phyloP scores from a whole-genome alignment of 2,329 filamentous ascomycete genomes.

The Penicillium palitans region DNA sequence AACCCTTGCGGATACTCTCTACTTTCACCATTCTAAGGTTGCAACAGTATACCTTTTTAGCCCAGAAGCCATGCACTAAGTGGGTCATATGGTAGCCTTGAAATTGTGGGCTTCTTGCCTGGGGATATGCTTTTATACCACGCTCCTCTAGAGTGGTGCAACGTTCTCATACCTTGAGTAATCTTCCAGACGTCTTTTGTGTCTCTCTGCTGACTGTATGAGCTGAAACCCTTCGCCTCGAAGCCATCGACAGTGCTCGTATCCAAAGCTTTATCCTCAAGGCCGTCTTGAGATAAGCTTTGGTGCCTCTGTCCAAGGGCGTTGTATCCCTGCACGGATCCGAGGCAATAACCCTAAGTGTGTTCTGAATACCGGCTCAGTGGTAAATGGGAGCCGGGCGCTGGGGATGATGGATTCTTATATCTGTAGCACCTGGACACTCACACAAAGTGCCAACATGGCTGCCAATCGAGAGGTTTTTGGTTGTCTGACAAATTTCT shows the following conservation, averaged over 20 bases:
- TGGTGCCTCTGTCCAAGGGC: background rate
- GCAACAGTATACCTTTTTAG: background rate
- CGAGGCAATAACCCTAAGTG: no score
- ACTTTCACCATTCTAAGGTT: background rate
- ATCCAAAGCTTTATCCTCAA: background rate
- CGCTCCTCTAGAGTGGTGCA: slow-evolving; percentile 1
- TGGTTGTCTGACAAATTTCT: background rate
- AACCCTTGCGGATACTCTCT: background rate
- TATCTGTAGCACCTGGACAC: background rate
- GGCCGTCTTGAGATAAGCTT: background rate
- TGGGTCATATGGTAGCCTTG: slow-evolving; percentile 2
- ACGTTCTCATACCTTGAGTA: background rate
- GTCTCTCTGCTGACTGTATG: slow-evolving; percentile 13
- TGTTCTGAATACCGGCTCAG: background rate
- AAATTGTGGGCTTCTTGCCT: background rate
- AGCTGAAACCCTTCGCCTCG: background rate
- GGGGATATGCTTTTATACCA: background rate
- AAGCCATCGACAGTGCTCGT: background rate
- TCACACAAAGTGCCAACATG: background rate
- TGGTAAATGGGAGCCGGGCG: no score
- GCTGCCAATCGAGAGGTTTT: background rate
- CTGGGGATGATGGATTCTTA: background rate
- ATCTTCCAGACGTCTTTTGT: background rate
- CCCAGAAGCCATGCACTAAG: slow-evolving; percentile 7
- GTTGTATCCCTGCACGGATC: background rate